Evolutionary conservation across 345 rosid species (phyloP), one percentile per base, ranked within the genome.

Genomic region (Pugionium cornutum): DNA sequence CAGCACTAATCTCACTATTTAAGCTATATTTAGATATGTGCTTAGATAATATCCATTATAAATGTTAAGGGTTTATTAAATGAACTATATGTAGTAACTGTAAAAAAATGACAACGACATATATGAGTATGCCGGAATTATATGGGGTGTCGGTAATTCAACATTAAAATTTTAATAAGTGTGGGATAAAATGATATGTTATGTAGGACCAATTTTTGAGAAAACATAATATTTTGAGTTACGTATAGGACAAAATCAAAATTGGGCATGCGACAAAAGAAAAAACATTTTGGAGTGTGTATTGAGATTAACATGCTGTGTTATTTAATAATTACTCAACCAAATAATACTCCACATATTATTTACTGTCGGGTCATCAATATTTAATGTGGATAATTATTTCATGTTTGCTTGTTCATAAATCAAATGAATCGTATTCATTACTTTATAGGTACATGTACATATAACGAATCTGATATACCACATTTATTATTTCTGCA

Each of bases 241-340:
- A 55, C 43, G 6, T 26, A 63, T 58, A 70, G 3, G 76, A 72
- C 61, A 62, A 62, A 64, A 42, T 7, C 7, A 34, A 64, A 48
- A 25, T 26, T 49, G 7, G 10, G 47, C 9, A 55, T 63, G 29
- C 39, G 59, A 72, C 48, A 57, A 64, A 58, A 64, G 34, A 54
- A n/a, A 50, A 64, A 54, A 58, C 70, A 72, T 50, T 44, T 29
- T 58, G 44, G 58, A 56, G 64, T 70, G 51, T 47, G 44, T 63
- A 33, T 71, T 56, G 64, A 55, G 64, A 71, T 48, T 71, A 55
- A 42, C 76, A 72, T 72, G 71, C 66, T 51, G 4, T 53, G 43
- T 70, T 72, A 66, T 65, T 31, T 66, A 11, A 57, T 72, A 56
- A 72, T 56, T 41, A 64, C 64, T 63, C 51, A 31, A 31, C 63